Percentiles rank a stretch among this genome's conserved stretches.
Evolutionary conservation across 2,329 filamentous ascomycete species (phyloP).

Genomic region (Teratosphaeria viscida): DNA sequence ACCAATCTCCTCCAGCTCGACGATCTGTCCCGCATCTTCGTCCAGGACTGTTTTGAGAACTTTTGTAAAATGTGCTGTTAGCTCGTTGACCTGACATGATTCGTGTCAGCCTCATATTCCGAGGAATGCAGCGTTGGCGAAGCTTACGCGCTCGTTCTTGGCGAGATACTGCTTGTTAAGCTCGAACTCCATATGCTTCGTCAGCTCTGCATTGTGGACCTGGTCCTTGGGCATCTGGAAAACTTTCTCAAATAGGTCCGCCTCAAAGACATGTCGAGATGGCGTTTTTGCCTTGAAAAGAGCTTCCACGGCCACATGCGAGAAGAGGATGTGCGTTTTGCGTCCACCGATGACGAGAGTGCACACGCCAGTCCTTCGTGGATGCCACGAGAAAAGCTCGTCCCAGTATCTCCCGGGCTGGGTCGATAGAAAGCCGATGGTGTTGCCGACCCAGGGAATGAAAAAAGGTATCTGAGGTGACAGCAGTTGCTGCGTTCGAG

Average conservation of each 20-base stretch:
- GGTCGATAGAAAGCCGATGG: slow-evolving; percentile 16
- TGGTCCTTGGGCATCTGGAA: slow-evolving; percentile 16
- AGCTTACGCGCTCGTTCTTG: not conserved
- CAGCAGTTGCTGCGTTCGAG: slow-evolving; percentile 8
- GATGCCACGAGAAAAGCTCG: slow-evolving; percentile 18
- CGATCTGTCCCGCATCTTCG: slow-evolving; percentile 12
- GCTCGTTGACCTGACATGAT: slow-evolving; percentile 22
- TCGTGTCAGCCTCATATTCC: slow-evolving; percentile 5
- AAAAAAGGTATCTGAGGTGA: slow-evolving; percentile 21
- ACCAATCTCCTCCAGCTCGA: slow-evolving; percentile 10
- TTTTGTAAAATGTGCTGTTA: slow-evolving; percentile 17
- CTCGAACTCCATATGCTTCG: slow-evolving; percentile 17
- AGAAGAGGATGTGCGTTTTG: slow-evolving; percentile 19
- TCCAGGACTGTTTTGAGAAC: slow-evolving; percentile 12
- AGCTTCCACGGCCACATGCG: slow-evolving; percentile 14
- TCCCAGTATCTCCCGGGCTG: slow-evolving; percentile 18
- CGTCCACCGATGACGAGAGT: slow-evolving; percentile 21
- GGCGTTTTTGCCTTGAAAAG: slow-evolving; percentile 18
- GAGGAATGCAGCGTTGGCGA: not conserved
- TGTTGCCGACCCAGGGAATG: slow-evolving; percentile 20
- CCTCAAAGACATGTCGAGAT: slow-evolving; percentile 18
- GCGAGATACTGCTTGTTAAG: slow-evolving; percentile 18
- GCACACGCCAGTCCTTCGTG: slow-evolving; percentile 16
- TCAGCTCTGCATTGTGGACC: slow-evolving; percentile 10
- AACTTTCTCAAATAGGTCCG: slow-evolving; percentile 15